Base-by-base conservation (phyloP, 148 eudicot genomes). In the Nyssa sinensis region DNA sequence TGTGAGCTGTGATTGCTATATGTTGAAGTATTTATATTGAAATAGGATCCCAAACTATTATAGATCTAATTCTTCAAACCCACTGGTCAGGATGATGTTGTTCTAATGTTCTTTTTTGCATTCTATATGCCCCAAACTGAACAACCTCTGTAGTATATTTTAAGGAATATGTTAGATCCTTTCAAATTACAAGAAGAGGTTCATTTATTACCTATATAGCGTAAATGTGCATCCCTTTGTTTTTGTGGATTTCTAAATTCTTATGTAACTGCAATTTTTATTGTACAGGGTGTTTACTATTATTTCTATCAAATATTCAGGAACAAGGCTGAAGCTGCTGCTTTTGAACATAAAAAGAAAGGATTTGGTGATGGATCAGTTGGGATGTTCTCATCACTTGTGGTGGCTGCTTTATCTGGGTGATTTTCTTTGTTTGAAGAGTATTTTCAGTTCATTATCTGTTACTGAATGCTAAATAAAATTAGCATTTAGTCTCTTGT, bases 261-360 rank as follows among this genome's bases (percentile, higher is more conserved):
- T 84, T 78, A 81, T 87, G 65, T 75, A 75, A 68, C 74, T 72
- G 34, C 55, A 78, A 78, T 78, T 86, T 75, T 82, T 66, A 83
- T 87, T 86, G 37, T 81, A 84, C 98, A 95, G 98, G 98, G 98
- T 89, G 98, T 95, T 85, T 95, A 95, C 83, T 95, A 95, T 88
- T 95, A 95, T 90, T 90, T 95, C 93, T 95, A 95, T 88, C 97
- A 92, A 95, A 89, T 95, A 92, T 90, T 95, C 78, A 90, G 98
- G 90, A 93, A 73, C 80, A 92, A 78, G 83, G 97, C 96, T 75
- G 98, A 87, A 88, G 84, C 81, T 69, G 69, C 87, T 77, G 98
- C 98, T 69, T 82, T 87, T 77, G 92, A 84, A 80, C 87, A 87
- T 71, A 86, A 81, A 83, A 92, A 74, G 81, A 86, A 79, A 79